A percentile compares a stretch with the other conserved stretches of the same genome.
phyloP scores from a whole-genome alignment of 108 stramenopile genomes.

The Cylindrotheca closterium region DNA sequence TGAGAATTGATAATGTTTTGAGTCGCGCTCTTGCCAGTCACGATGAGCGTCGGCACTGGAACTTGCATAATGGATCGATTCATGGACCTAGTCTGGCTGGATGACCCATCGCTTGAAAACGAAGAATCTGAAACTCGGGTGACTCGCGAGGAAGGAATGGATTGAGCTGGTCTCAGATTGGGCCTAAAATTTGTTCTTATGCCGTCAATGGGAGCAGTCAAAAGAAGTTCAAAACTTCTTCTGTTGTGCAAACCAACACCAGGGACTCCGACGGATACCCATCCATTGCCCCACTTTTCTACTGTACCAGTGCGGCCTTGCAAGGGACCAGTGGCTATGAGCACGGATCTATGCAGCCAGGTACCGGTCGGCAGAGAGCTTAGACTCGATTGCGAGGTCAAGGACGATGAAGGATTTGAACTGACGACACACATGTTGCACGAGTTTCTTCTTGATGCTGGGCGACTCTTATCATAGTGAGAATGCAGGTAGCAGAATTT shows the following conservation, averaged over 20 bases:
- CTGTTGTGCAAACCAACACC: constrained; percentile 38
- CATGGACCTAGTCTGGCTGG: too few species aligned
- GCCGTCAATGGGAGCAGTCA: neutral
- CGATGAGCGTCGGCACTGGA: too few species aligned
- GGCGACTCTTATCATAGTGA: constrained; percentile 42
- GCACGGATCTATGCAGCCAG: constrained; percentile 33
- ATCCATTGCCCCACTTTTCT: constrained; percentile 49
- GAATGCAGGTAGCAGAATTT: constrained; percentile 49
- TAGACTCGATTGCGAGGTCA: neutral
- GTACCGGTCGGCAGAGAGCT: neutral
- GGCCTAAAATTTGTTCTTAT: too few species aligned
- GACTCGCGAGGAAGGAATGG: too few species aligned
- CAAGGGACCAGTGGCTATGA: constrained; percentile 33
- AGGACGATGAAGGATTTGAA: neutral
- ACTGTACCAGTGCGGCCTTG: constrained; percentile 21
- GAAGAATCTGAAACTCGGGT: too few species aligned
- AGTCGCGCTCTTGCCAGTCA: too few species aligned
- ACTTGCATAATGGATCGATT: too few species aligned
- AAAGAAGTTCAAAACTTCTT: constrained; percentile 36
- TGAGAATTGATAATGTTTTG: too few species aligned
- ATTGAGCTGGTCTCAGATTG: too few species aligned
- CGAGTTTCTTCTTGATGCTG: constrained; percentile 22
- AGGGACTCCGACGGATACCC: constrained; percentile 40
- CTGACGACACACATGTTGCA: too few species aligned
- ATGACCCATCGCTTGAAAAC: too few species aligned